phyloP scores from a whole-genome alignment of 164 flowering plant genomes.

The Stephania japonica region DNA sequence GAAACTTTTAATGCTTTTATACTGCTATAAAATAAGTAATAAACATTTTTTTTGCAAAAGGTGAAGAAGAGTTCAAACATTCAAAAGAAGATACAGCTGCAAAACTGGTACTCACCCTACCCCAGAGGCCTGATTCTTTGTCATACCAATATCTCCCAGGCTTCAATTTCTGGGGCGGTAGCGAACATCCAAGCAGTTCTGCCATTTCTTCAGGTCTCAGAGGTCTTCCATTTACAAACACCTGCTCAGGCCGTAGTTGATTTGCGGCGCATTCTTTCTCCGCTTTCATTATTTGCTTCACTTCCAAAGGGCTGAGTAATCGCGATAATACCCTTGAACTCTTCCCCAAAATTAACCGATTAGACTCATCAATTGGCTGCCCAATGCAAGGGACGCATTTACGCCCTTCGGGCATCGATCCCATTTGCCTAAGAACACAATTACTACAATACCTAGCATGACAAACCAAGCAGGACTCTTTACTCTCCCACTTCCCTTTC shows the following conservation, averaged over 20 bases:
- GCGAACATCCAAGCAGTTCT: slow-evolving; percentile 66
- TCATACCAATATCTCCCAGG: slow-evolving; percentile 98
- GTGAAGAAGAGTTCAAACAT: not conserved
- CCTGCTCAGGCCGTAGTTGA: slow-evolving; percentile 96
- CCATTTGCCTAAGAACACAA: slow-evolving; percentile 98
- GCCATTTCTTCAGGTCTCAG: slow-evolving; percentile 87
- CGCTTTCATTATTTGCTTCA: slow-evolving; percentile 90
- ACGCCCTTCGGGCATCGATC: slow-evolving; percentile 99
- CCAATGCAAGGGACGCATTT: slow-evolving; percentile 95
- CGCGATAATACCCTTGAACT: slow-evolving; percentile 67
- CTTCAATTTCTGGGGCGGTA: slow-evolving; percentile 82
- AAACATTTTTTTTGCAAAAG: not conserved
- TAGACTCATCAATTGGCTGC: slow-evolving; percentile 74
- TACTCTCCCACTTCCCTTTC: slow-evolving; percentile 83
- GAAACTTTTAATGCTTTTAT: not conserved
- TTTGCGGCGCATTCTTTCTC: slow-evolving; percentile 95
- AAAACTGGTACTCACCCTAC: slow-evolving; percentile 53
- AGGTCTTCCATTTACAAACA: slow-evolving; percentile 67
- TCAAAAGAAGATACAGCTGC: not conserved
- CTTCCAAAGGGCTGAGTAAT: slow-evolving; percentile 79
- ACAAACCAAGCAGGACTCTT: slow-evolving; percentile 85
- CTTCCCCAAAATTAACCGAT: slow-evolving; percentile 63
- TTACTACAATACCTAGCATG: slow-evolving; percentile 83
- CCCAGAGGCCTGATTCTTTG: slow-evolving; percentile 96
- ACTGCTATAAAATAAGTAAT: not conserved